Evolutionary conservation across 2,329 filamentous ascomycete genomes (phyloP).

Genomic region (Aureobasidium sp.): DNA sequence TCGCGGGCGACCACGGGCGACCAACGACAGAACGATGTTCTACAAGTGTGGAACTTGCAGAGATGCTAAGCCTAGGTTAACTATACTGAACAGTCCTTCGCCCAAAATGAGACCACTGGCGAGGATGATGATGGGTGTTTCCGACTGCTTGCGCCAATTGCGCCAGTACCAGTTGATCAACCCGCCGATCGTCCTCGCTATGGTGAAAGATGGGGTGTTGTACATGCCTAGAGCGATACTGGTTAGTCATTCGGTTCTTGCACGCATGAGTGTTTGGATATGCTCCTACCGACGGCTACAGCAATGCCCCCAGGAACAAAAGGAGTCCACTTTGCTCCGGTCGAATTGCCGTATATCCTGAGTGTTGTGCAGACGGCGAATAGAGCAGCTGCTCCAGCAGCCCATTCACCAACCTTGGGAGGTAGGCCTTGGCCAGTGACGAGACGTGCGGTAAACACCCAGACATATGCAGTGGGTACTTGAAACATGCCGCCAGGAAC

Average conservation of each 20-base stretch:
- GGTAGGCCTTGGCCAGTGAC: conserved; percentile 88
- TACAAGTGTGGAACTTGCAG: conserved; percentile 63
- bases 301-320: conserved; percentile 89
- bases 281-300: conserved; percentile 71
- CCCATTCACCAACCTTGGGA: conserved; percentile 73
- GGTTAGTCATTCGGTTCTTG: not conserved
- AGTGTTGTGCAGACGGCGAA: conserved; percentile 66
- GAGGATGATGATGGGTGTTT: conserved; percentile 80
- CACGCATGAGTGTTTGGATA: not conserved
- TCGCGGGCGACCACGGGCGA: not conserved
- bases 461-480: conserved; percentile 90
- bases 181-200: conserved; percentile 80
- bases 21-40: conserved; percentile 5
- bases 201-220: conserved; percentile 91
- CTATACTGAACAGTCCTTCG: conserved; percentile 85
- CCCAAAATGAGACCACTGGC: conserved; percentile 86
- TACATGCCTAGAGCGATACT: conserved; percentile 65
- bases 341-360: conserved; percentile 50
- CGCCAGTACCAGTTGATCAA: conserved; percentile 72
- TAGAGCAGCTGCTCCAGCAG: conserved; percentile 63
- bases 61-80: conserved; percentile 78
- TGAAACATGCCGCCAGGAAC: conserved; percentile 87
- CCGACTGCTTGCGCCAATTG: conserved; percentile 45
- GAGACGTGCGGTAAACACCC: conserved; percentile 91
- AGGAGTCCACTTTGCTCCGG: conserved; percentile 55